phyloP scores from a whole-genome alignment of 108 stramenopile species.

The Cyclotella choctawhatcheeana region DNA sequence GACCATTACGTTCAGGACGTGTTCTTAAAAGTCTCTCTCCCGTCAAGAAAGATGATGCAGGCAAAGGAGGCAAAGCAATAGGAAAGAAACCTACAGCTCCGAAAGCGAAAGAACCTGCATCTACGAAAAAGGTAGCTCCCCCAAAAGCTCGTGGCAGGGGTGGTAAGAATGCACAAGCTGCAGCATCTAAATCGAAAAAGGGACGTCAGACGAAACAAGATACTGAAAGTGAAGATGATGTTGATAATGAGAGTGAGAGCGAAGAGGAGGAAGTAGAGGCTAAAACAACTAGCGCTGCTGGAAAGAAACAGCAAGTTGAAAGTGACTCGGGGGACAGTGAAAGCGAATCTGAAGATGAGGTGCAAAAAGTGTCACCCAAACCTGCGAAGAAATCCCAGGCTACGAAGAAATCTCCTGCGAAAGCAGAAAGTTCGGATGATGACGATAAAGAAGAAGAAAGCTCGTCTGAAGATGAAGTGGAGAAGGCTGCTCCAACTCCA shows the following conservation, averaged over 20 bases:
- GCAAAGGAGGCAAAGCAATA: not conserved
- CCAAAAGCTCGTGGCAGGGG: conserved; percentile 1
- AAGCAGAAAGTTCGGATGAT: conserved; percentile 18
- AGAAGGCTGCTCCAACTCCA: conserved; percentile 4
- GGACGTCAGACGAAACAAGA: not conserved
- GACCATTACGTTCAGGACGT: conserved; percentile 44
- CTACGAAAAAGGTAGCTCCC: conserved; percentile 9
- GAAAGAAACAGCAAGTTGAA: conserved; percentile 2
- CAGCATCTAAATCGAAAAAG: not conserved
- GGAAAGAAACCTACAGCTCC: conserved; percentile 19
- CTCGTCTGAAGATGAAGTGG: not conserved
- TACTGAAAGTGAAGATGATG: conserved; percentile 8
- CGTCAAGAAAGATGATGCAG: conserved; percentile 9
- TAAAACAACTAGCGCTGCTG: not conserved
- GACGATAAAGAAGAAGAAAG: not conserved
- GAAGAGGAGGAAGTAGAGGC: not conserved
- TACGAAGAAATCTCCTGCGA: not conserved
- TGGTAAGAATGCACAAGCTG: conserved; percentile 6
- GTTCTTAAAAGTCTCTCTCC: conserved; percentile 46
- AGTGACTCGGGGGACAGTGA: conserved; percentile 17
- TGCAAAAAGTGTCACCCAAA: conserved; percentile 12
- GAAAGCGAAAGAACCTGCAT: conserved; percentile 12
- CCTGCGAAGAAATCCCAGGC: conserved; percentile 19
- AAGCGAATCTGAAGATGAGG: conserved; percentile 26
- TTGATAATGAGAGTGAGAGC: not conserved